phyloP scores from a whole-genome alignment of 1,284 basidiomycete species.

The Hypsizygus ulmarius region DNA sequence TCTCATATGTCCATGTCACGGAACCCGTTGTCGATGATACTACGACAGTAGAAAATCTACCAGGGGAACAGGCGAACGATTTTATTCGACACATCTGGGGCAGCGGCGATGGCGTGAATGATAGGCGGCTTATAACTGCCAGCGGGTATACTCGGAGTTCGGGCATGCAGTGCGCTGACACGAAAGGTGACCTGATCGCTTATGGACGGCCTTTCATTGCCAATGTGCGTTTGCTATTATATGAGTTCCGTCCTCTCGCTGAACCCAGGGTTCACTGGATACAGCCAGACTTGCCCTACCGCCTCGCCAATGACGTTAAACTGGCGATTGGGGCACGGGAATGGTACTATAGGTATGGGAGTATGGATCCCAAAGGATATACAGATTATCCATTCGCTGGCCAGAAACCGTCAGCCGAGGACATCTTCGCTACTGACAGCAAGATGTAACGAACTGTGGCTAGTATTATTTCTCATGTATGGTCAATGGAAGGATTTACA shows the following conservation, averaged over 20 bases:
- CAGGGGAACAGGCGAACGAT: conserved; percentile 15
- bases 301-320: conserved; percentile 32
- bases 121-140: conserved; percentile 21
- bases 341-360: conserved; percentile 27
- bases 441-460: not conserved
- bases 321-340: conserved; percentile 26
- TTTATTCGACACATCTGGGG: conserved; percentile 20
- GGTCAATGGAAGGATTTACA: too few species aligned
- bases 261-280: not conserved
- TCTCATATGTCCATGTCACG: conserved; percentile 8
- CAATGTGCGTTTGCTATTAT: conserved; percentile 27
- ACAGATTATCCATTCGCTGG: conserved; percentile 34
- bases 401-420: not conserved
- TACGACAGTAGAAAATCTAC: not conserved
- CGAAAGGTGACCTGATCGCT: conserved; percentile 32
- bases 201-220: conserved; percentile 46
- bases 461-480: not conserved
- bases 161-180: conserved; percentile 40
- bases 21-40: conserved; percentile 15
- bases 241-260: not conserved
- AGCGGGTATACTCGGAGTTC: conserved; percentile 29
- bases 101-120: not conserved
- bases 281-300: conserved; percentile 50
- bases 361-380: conserved; percentile 32
- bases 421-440: not conserved